Conservation (phyloP, 1,284 basidiomycete genomes). For the Lentinus polychrous region DNA sequence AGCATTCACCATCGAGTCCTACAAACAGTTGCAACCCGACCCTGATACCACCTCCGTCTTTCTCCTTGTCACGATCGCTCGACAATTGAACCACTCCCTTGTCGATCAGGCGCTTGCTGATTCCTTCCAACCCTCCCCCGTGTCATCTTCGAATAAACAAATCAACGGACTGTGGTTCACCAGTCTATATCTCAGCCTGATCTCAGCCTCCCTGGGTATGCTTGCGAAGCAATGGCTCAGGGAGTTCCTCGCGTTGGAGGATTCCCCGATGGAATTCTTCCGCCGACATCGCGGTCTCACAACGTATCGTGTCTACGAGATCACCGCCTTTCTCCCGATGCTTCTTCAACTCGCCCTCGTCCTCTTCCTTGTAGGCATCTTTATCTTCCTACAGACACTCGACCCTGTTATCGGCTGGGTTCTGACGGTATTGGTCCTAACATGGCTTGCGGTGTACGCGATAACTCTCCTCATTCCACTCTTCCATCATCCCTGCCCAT, state of each 20-base stretch:
- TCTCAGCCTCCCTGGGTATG: constrained; percentile 3
- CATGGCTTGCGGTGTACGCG: neutral
- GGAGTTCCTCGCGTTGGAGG: neutral
- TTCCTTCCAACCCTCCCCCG: no score
- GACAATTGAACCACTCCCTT: no score
- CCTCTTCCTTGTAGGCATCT: constrained; percentile 2
- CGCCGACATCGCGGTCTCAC: neutral
- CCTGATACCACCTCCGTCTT: no score
- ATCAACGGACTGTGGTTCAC: constrained; percentile 3
- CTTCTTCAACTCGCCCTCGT: constrained; percentile 5
- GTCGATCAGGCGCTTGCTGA: no score
- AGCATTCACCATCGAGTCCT: no score
- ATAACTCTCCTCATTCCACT: no score
- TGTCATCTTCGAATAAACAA: neutral
- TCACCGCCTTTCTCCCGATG: neutral
- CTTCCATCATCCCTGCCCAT: no score
- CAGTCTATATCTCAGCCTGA: neutral
- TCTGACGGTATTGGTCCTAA: neutral
- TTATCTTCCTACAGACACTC: constrained; percentile 1
- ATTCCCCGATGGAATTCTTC: neutral
- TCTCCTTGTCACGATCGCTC: no score
- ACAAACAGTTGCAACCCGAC: no score
- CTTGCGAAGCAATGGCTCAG: constrained; percentile 4
- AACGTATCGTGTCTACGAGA: neutral
- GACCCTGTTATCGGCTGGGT: constrained; percentile 1